These are phyloP conservation scores for Viola pubescens DNA, from an alignment of 441 rosid genomes.

Conservation along the genomic window DNA sequence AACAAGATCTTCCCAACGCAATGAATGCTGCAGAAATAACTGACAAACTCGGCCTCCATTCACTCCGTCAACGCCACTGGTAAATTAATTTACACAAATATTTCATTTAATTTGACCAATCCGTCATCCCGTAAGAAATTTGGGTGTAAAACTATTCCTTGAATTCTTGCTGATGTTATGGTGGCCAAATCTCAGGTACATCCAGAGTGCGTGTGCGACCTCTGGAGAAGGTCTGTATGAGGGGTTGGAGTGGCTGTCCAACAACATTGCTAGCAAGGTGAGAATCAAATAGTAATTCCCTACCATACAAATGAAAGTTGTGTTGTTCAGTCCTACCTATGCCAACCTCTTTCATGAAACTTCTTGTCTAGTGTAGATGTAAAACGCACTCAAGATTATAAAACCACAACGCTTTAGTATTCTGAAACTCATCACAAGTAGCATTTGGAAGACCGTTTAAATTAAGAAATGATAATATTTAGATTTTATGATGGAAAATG, in stretches of 20 bases:
- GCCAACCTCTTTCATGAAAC: too few relatives aligned
- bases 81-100: conserved; percentile 1
- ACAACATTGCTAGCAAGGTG: conserved; percentile 9
- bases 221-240: not conserved
- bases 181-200: not conserved
- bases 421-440: not conserved
- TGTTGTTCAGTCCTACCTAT: not conserved
- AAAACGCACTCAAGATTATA: too few relatives aligned
- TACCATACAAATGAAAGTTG: not conserved
- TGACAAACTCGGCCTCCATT: conserved; percentile 35
- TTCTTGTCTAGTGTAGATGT: too few relatives aligned
- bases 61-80: conserved; percentile 40
- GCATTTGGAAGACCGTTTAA: not conserved
- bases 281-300: not conserved
- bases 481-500: not conserved
- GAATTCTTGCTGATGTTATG: not conserved
- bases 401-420: not conserved
- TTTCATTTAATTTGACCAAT: not conserved
- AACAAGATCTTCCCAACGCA: conserved; percentile 44
- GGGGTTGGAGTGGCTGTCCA: conserved; percentile 7
- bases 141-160: not conserved
- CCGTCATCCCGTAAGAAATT: not conserved
- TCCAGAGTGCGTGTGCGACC: conserved; percentile 2
- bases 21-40: conserved; percentile 34
- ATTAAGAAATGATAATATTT: not conserved